Base-by-base conservation (phyloP, 768 basidiomycete species). In the Trametes cubensis region DNA sequence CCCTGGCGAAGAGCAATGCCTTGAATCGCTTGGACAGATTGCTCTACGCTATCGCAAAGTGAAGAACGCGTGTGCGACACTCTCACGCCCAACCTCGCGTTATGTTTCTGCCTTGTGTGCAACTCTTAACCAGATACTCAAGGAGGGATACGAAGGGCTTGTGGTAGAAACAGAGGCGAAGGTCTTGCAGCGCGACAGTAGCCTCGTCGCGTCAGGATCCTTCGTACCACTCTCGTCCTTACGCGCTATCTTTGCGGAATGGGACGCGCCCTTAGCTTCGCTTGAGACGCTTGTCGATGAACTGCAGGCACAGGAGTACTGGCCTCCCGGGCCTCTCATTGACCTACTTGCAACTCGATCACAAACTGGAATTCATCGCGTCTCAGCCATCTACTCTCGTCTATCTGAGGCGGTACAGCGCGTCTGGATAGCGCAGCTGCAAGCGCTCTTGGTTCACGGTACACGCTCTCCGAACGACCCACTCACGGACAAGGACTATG, bases 201-300 rank as follows among this genome's bases (percentile, higher is more conserved):
- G 78, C 54, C 81, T 94, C 25, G 94, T 95, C 38, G 89, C 85
- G n/a, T 82, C 82, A 59, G 86, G 86, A 10, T 88, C 89, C 4
- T 94, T 90, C 70, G 93, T 97, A 5, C 94, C 94, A 4, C 78
- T 97, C 34, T 91, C 94, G 0, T 87, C 88, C 6, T 76, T 97
- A 62, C 85, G 90, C 55, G 91, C 95, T 13, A 85, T 83, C 18
- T 95, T 96, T 73, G 83, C 90, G 7, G 85, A 85, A 73, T 97
- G 95, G 95, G 91, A 94, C 67, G 88, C 90, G 8, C 93, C 93
- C 15, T 78, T 97, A 50, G 85, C 85, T 39, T 84, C 90, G 5
- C 80, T 97, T 28, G 79, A 82, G 50, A 77, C 82, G 8, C 75
- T 95, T 47, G 77, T 92, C 58, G 80, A 86, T 11, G 81, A 85